Evolutionary conservation across 2,329 filamentous ascomycete genomes (phyloP), one percentile per base, ranked within the genome.

Genomic region (Fusarium sp.): DNA sequence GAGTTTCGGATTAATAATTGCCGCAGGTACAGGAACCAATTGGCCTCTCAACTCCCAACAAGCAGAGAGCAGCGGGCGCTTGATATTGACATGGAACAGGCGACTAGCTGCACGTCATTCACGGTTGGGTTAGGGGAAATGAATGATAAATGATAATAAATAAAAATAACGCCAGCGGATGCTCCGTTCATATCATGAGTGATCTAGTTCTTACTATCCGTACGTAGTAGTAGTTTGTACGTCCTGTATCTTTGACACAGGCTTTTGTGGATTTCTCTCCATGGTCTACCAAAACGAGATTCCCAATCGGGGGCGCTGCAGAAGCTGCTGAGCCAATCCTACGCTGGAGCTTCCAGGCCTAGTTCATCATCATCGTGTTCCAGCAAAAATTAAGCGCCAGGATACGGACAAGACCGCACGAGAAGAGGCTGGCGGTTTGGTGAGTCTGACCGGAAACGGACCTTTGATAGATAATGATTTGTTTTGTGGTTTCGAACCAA

Each of bases 281-380:
- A 64, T 38, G 42, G 17, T 34, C 30, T 28, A 45, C 24, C 48
- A 65, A 42, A 63, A 51, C 44, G 54, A n/a, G 57, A 55, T 73
- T 69, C 71, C 71, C 38, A 62, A 73, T 73, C 49, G 69, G 69
- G 71, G 67, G 60, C 57, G 57, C 32, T 73, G 71, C 71, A 73
- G 65, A 57, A 53, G 34, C 55, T 60, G 58, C 49, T 61, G 67
- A 62, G 36, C 70, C 69, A 71, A 73, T 73, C 67, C 65, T 70
- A 69, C 67, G 51, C 51, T 73, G 56, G 61, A 50, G 47, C 57
- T 64, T 69, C 47, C 56, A 58, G 68, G 56, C 67, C 60, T 54
- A 53, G 69, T 43, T 53, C 62, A 62, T 57, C 53, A 40, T 56
- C 57, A 43, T 56, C 57, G 39, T 64, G 61, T 68, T 68, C 47